Evolutionary conservation across 306 rosid species (phyloP).

Genomic region (Ormosia emarginata): DNA sequence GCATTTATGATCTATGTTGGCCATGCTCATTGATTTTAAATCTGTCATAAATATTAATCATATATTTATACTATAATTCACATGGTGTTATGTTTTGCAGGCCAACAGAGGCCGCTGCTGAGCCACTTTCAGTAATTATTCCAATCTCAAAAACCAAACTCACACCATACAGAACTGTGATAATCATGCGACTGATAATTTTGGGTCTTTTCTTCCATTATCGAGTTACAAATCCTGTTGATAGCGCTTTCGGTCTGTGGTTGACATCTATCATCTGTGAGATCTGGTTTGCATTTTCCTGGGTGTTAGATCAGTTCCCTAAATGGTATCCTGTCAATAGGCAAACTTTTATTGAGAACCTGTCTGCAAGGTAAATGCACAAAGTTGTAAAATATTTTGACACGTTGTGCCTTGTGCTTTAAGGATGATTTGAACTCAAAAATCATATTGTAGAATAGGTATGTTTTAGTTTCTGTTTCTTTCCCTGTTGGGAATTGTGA

Average conservation of each 20-base stretch:
- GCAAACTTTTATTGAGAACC: slow-evolving; percentile 60
- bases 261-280: slow-evolving; percentile 91
- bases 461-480: neutral
- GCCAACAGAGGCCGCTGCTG: slow-evolving; percentile 51
- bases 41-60: neutral
- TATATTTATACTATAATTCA: neutral
- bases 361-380: slow-evolving; percentile 75
- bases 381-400: neutral
- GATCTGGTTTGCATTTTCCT: slow-evolving; percentile 96
- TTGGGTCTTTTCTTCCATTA: slow-evolving; percentile 88
- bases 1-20: neutral
- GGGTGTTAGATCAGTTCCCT: slow-evolving; percentile 98
- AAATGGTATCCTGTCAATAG: slow-evolving; percentile 88
- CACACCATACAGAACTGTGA: slow-evolving; percentile 77
- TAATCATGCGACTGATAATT: slow-evolving; percentile 67
- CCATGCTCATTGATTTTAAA: neutral
- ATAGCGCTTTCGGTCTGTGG: slow-evolving; percentile 90
- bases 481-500: neutral
- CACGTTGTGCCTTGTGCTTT: slow-evolving; percentile 10
- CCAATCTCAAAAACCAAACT: slow-evolving; percentile 67
- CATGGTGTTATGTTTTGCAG: slow-evolving; percentile 45
- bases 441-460: neutral
- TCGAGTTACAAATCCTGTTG: slow-evolving; percentile 90
- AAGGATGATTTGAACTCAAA: slow-evolving; percentile 8
- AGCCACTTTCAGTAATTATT: slow-evolving; percentile 54